phyloP scores from a whole-genome alignment of 1,139 yeast species.

The Yamadazyma atlantica region DNA sequence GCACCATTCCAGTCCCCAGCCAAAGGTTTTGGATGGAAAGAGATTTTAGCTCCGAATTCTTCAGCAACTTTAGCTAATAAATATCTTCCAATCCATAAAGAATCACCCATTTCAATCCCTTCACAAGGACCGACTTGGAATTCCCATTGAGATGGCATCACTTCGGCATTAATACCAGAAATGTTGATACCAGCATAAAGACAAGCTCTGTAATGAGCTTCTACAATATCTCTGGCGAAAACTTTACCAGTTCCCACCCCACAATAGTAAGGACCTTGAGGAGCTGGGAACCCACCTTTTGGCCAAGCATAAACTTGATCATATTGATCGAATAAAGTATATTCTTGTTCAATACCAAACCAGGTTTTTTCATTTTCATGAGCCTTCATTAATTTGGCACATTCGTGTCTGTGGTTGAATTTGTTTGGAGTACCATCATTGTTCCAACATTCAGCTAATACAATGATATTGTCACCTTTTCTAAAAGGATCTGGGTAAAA shows the following conservation, averaged over 20 bases:
- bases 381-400: slow-evolving; percentile 93
- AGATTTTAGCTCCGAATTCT: slow-evolving; percentile 97
- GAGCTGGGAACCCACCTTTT: slow-evolving; percentile 99
- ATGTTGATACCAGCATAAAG: slow-evolving; percentile 85
- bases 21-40: slow-evolving; percentile 98
- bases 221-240: slow-evolving; percentile 95
- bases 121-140: slow-evolving; percentile 98
- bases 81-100: slow-evolving; percentile 95
- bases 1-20: slow-evolving; percentile 99
- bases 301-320: slow-evolving; percentile 98
- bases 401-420: slow-evolving; percentile 96
- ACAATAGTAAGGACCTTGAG: slow-evolving; percentile 99
- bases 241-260: slow-evolving; percentile 99
- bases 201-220: slow-evolving; percentile 99
- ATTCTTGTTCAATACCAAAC: slow-evolving; percentile 99
- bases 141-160: slow-evolving; percentile 99
- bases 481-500: slow-evolving; percentile 96
- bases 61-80: slow-evolving; percentile 93
- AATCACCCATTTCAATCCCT: slow-evolving; percentile 96
- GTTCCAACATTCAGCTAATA: slow-evolving; percentile 95
- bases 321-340: slow-evolving; percentile 89
- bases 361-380: slow-evolving; percentile 84
- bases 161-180: slow-evolving; percentile 98
- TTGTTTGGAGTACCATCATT: slow-evolving; percentile 99
- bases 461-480: slow-evolving; percentile 95